These are phyloP conservation scores for Termitomyces sp. DNA, from an alignment of 768 basidiomycete genomes.

Conservation along the genomic window DNA sequence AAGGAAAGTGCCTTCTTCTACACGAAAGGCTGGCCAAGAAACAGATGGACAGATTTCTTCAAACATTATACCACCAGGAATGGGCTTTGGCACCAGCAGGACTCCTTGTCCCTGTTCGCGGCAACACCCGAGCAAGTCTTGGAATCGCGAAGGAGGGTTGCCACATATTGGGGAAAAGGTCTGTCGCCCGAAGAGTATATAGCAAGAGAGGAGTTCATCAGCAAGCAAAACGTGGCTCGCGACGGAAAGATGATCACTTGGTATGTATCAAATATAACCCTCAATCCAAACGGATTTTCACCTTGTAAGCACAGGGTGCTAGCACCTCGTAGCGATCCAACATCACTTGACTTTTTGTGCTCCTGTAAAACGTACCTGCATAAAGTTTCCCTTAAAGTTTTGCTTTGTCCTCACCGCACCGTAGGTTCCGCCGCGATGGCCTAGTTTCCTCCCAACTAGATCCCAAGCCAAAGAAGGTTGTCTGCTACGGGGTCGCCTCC, in stretches of 20 bases:
- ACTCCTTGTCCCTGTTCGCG: constrained; percentile 35
- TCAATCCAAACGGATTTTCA: neutral
- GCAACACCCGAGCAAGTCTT: constrained; percentile 42
- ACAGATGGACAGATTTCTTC: too few species aligned
- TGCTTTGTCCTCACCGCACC: neutral
- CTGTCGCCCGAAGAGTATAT: constrained; percentile 41
- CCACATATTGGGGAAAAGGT: constrained; percentile 37
- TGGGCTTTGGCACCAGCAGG: too few species aligned
- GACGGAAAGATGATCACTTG: constrained; percentile 32
- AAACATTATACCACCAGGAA: too few species aligned
- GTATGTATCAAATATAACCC: neutral
- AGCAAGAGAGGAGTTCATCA: constrained; percentile 31
- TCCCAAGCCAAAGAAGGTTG: constrained; percentile 21
- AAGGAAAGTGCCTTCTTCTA: too few species aligned
- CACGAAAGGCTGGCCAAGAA: too few species aligned
- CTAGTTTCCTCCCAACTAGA: constrained; percentile 18
- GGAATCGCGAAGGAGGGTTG: constrained; percentile 33
- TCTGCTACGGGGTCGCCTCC: constrained; percentile 47
- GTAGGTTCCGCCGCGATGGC: constrained; percentile 25
- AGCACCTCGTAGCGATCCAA: constrained; percentile 43
- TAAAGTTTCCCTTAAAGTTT: neutral
- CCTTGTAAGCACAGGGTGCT: constrained; percentile 42
- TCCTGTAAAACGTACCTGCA: constrained; percentile 56
- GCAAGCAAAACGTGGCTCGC: constrained; percentile 34
- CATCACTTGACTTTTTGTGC: constrained; percentile 49